These are phyloP conservation scores for Dioszegia aurantiaca DNA, from an alignment of 768 basidiomycete genomes.

Conservation along the genomic window DNA sequence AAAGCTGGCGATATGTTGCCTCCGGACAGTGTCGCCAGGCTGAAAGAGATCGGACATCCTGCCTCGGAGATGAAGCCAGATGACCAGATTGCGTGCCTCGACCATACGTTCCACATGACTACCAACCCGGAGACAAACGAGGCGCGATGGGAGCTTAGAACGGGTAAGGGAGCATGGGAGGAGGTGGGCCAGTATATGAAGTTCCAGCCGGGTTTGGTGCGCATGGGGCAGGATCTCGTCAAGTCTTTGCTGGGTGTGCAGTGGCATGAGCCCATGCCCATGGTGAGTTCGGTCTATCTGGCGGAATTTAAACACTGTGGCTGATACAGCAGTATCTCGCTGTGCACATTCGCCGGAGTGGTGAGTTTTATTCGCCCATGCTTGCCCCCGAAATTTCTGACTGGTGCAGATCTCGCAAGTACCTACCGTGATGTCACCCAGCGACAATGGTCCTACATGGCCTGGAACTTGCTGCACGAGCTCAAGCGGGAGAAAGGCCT, in stretches of 20 bases:
- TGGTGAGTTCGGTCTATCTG: too few relatives aligned
- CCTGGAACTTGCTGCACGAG: constrained; percentile 10
- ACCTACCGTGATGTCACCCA: neutral
- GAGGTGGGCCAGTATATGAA: neutral
- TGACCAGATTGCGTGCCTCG: neutral
- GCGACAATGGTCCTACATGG: constrained; percentile 2
- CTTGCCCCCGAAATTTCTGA: neutral
- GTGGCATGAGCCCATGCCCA: neutral
- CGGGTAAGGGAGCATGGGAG: neutral
- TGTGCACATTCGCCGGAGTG: constrained; percentile 20
- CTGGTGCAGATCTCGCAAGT: constrained; percentile 2
- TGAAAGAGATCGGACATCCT: neutral
- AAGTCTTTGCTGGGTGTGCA: neutral
- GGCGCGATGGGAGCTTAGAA: neutral
- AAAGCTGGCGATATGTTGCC: neutral
- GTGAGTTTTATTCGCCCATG: neutral
- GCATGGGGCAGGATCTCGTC: neutral
- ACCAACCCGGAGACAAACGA: neutral
- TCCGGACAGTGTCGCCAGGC: neutral
- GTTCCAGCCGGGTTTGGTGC: neutral
- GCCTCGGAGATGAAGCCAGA: neutral
- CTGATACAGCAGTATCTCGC: constrained; percentile 23
- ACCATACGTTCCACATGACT: neutral
- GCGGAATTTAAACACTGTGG: too few relatives aligned
- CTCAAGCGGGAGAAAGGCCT: neutral